Evolutionary conservation across 179 eudicot species (phyloP).

Genomic region (Drosera spatulata): DNA sequence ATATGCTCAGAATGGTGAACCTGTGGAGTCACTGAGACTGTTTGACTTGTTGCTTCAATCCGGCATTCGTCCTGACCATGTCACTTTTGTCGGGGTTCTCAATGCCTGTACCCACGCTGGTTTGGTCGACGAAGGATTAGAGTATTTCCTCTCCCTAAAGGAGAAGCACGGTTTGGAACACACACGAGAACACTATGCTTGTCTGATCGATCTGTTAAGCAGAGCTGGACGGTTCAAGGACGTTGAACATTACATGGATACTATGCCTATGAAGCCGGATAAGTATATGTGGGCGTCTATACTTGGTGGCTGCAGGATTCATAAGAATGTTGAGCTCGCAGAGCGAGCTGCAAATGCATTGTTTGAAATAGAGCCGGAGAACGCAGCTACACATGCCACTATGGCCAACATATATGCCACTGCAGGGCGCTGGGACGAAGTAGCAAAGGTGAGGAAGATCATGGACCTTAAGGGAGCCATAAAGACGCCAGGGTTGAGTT

Average conservation of each 20-base stretch:
- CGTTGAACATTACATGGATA: slow-evolving; percentile 46
- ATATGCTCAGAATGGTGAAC: slow-evolving; percentile 62
- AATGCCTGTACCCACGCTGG: slow-evolving; percentile 85
- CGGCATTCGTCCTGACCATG: slow-evolving; percentile 53
- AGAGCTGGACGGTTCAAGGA: slow-evolving; percentile 71
- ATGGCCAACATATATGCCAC: slow-evolving; percentile 34
- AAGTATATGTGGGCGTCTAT: slow-evolving; percentile 69
- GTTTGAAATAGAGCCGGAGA: slow-evolving; percentile 32
- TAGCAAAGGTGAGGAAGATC: slow-evolving; percentile 24
- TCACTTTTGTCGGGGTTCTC: slow-evolving; percentile 70
- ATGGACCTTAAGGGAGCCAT: slow-evolving; percentile 52
- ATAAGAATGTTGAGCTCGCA: slow-evolving; percentile 35
- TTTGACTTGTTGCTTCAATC: slow-evolving; percentile 50
- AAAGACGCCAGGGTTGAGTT: slow-evolving; percentile 67
- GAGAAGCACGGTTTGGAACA: slow-evolving; percentile 36
- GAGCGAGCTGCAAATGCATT: slow-evolving; percentile 30
- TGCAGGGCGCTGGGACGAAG: slow-evolving; percentile 30
- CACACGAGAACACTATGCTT: slow-evolving; percentile 60
- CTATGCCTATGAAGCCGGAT: slow-evolving; percentile 54
- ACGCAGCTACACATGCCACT: slow-evolving; percentile 38
- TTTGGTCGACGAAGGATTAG: slow-evolving; percentile 60
- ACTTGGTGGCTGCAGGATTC: slow-evolving; percentile 44
- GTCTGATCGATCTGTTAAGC: slow-evolving; percentile 64
- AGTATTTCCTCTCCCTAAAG: slow-evolving; percentile 55
- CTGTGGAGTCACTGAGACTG: slow-evolving; percentile 45